A percentile compares a stretch with the other conserved stretches of the same genome.
These are phyloP conservation scores for Falciphora oryzae DNA, from an alignment of 2,329 filamentous ascomycete genomes.

Conservation along the genomic window DNA sequence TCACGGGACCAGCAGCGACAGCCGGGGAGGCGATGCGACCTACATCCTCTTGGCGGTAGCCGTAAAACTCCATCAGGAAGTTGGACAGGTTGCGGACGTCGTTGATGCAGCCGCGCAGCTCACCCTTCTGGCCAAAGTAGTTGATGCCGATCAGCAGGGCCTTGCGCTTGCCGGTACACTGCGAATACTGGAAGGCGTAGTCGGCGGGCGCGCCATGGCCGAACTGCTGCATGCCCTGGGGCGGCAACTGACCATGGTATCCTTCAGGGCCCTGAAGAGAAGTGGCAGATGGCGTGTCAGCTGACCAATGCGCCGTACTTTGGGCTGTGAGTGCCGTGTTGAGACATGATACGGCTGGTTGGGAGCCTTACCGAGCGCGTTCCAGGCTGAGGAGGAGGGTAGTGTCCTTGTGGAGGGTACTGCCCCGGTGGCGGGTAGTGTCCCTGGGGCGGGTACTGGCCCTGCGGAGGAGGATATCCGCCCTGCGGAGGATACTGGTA, in stretches of 20 bases:
- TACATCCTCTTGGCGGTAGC: slow-evolving; percentile 80
- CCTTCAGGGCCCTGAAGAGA: no score
- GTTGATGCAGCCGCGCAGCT: slow-evolving; percentile 91
- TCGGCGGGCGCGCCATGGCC: slow-evolving; percentile 61
- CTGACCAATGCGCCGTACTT: no score
- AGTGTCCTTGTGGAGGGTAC: slow-evolving; percentile 12
- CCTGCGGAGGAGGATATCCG: slow-evolving; percentile 16
- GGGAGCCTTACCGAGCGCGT: no score
- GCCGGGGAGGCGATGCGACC: no score
- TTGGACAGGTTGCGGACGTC: slow-evolving; percentile 96
- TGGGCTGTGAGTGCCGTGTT: no score
- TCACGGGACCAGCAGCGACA: no score
- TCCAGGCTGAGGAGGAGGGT: not conserved
- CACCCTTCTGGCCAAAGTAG: slow-evolving; percentile 88
- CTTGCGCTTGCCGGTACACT: slow-evolving; percentile 82
- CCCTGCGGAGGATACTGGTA: slow-evolving; percentile 19
- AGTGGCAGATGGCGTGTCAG: no score
- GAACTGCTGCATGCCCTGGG: slow-evolving; percentile 48
- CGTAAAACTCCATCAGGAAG: slow-evolving; percentile 83
- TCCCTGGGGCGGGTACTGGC: slow-evolving; percentile 11
- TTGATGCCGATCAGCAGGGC: slow-evolving; percentile 92
- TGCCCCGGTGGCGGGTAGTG: slow-evolving; percentile 11
- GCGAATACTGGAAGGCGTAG: slow-evolving; percentile 80
- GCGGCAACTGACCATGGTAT: not conserved
- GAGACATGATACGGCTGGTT: no score